A percentile compares a stretch with the other conserved stretches of the same genome.
These are phyloP conservation scores for Papiliotrema terrestris DNA, from an alignment of 1,284 basidiomycete species.

Conservation along the genomic window DNA sequence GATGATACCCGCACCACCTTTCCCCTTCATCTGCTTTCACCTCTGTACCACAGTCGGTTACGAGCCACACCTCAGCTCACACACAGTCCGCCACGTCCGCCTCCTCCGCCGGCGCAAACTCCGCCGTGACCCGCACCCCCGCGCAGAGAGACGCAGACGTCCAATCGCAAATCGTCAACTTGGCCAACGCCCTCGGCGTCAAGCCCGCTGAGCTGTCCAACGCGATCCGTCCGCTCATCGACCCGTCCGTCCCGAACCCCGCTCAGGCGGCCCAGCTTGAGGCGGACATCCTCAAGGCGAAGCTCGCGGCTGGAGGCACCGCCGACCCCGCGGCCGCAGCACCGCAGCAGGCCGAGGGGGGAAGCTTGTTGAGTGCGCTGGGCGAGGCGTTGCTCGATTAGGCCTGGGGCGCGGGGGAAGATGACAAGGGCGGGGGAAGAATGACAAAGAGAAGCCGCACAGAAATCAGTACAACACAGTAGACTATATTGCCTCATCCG, in stretches of 20 bases:
- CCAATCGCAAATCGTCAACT: constrained; percentile 40
- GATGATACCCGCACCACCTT: neutral
- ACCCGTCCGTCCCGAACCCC: constrained; percentile 46
- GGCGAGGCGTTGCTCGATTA: constrained; percentile 48
- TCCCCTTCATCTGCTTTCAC: neutral
- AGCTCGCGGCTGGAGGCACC: constrained; percentile 17
- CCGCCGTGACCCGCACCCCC: neutral
- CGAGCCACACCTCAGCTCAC: neutral
- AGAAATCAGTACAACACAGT: neutral
- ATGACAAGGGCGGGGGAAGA: neutral
- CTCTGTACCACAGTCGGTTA: neutral
- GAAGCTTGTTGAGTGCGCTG: constrained; percentile 35
- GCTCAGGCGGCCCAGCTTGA: constrained; percentile 30
- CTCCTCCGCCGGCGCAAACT: neutral
- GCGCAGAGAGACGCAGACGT: constrained; percentile 21
- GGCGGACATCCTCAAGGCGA: constrained; percentile 29
- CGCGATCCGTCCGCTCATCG: constrained; percentile 46
- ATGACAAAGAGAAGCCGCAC: neutral
- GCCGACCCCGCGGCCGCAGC: constrained; percentile 9
- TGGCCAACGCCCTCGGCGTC: constrained; percentile 46
- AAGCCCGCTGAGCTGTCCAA: constrained; percentile 43
- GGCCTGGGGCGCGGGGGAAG: neutral
- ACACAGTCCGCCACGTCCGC: neutral
- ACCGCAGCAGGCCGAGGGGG: constrained; percentile 15
- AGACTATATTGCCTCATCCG: too few relatives aligned